Conservation (phyloP, 116 monocot species). For the Trichopus zeylanicus region DNA sequence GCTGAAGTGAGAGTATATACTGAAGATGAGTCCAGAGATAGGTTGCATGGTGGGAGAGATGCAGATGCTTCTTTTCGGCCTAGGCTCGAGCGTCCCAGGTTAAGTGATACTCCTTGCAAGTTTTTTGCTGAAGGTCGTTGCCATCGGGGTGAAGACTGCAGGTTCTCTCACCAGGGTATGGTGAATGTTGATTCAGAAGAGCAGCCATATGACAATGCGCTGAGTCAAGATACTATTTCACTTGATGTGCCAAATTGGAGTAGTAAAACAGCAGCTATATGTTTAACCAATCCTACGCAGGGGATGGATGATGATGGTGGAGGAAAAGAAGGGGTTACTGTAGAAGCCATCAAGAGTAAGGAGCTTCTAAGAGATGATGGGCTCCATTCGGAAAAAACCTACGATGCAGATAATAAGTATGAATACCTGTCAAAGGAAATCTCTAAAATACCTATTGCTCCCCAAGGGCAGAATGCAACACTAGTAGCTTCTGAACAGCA, state of each 20-base stretch:
- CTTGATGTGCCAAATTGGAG: neutral
- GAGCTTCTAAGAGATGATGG: conserved; percentile 2
- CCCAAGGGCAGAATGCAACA: conserved; percentile 7
- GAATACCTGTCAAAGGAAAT: conserved; percentile 11
- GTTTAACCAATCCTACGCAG: conserved; percentile 10
- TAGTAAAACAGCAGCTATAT: neutral
- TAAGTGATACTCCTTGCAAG: conserved; percentile 30
- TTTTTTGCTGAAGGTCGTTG: conserved; percentile 51
- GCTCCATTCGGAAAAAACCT: conserved; percentile 5
- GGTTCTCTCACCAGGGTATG: conserved; percentile 26
- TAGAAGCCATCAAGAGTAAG: neutral
- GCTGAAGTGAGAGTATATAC: conserved; percentile 17
- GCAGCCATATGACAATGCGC: conserved; percentile 7
- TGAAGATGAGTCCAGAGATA: conserved; percentile 22
- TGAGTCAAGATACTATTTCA: neutral
- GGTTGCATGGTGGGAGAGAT: conserved; percentile 13
- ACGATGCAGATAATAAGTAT: conserved; percentile 9
- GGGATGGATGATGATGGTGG: conserved; percentile 4
- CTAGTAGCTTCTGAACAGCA: conserved; percentile 7
- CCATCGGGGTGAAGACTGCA: conserved; percentile 39
- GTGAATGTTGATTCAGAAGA: conserved; percentile 3
- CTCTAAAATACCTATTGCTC: conserved; percentile 3
- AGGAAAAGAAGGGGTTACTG: conserved; percentile 4
- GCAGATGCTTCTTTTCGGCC: conserved; percentile 17
- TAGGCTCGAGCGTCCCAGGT: conserved; percentile 18